Conservation (phyloP, 2,329 filamentous ascomycete genomes). For the Fusarium piperis region DNA sequence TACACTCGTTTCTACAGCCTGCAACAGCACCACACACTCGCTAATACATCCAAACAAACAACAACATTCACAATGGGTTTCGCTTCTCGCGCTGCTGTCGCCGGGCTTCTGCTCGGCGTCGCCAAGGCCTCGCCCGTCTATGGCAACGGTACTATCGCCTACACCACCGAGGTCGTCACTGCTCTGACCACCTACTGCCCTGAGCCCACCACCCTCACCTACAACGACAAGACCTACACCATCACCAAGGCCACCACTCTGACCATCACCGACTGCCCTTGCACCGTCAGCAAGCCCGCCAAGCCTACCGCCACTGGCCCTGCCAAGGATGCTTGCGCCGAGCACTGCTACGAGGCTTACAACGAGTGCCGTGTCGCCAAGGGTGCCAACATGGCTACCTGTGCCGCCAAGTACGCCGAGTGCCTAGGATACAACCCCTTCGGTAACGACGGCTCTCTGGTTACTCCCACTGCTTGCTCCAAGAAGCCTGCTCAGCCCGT, state of each 20-base stretch:
- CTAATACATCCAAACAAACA: neutral
- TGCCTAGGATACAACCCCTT: slow-evolving; percentile 40
- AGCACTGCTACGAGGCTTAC: slow-evolving; percentile 15
- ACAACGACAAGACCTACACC: slow-evolving; percentile 70
- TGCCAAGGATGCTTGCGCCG: slow-evolving; percentile 31
- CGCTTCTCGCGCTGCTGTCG: slow-evolving; percentile 31
- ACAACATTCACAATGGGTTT: slow-evolving; percentile 33
- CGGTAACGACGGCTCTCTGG: slow-evolving; percentile 12
- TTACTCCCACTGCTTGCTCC: slow-evolving; percentile 32
- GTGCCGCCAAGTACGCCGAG: slow-evolving; percentile 30
- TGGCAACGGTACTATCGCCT: slow-evolving; percentile 50
- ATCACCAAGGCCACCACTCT: slow-evolving; percentile 70
- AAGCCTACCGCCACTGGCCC: slow-evolving; percentile 18
- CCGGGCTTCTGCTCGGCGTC: slow-evolving; percentile 25
- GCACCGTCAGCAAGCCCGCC: slow-evolving; percentile 63
- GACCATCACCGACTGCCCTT: slow-evolving; percentile 73
- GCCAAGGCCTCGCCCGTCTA: slow-evolving; percentile 31
- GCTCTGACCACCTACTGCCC: slow-evolving; percentile 75
- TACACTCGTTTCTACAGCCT: neutral
- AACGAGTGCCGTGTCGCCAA: slow-evolving; percentile 22
- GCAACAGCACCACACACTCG: neutral
- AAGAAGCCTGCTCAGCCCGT: neutral
- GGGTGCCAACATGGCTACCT: slow-evolving; percentile 30
- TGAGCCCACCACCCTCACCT: slow-evolving; percentile 65
- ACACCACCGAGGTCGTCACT: slow-evolving; percentile 71